phyloP scores from a whole-genome alignment of 129 eudicot genomes.

The Flaveria sonorensis region DNA sequence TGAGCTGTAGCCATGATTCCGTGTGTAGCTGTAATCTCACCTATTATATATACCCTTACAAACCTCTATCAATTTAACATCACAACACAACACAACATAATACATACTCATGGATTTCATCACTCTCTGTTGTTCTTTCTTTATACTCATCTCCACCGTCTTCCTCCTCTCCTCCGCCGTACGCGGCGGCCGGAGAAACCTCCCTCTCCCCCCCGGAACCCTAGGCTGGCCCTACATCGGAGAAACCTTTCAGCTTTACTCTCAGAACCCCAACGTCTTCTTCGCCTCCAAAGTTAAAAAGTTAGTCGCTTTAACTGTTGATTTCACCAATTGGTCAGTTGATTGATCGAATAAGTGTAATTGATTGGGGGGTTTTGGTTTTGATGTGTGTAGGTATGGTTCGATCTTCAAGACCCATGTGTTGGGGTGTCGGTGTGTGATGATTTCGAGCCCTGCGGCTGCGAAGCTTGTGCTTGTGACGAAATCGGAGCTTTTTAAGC shows the following conservation, averaged over 20 bases:
- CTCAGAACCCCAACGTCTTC: constrained; percentile 85
- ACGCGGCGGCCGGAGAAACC: constrained; percentile 37
- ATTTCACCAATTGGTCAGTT: no score
- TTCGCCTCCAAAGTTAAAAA: constrained; percentile 85
- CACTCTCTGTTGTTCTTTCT: constrained; percentile 26
- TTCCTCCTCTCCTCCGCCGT: constrained; percentile 35
- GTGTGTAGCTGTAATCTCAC: constrained; percentile 61
- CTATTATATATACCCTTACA: constrained; percentile 5
- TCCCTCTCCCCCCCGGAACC: constrained; percentile 92
- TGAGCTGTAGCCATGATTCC: constrained; percentile 91
- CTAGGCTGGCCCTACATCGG: constrained; percentile 96
- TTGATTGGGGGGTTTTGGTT: not conserved
- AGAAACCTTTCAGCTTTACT: constrained; percentile 90
- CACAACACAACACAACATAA: not conserved
- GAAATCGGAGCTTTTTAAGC: constrained; percentile 79
- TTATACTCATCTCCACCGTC: constrained; percentile 30
- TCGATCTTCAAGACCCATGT: constrained; percentile 86
- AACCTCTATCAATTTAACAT: not conserved
- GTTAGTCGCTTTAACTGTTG: constrained; percentile 39
- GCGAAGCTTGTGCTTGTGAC: constrained; percentile 80
- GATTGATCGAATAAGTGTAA: not conserved
- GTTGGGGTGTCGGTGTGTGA: constrained; percentile 89
- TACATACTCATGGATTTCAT: constrained; percentile 48
- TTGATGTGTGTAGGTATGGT: constrained; percentile 67
- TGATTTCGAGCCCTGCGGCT: constrained; percentile 90